A percentile compares a stretch with the other conserved stretches of the same genome.
Conservation (phyloP, 2,329 filamentous ascomycete species). For the Chaetothyriales sp. region DNA sequence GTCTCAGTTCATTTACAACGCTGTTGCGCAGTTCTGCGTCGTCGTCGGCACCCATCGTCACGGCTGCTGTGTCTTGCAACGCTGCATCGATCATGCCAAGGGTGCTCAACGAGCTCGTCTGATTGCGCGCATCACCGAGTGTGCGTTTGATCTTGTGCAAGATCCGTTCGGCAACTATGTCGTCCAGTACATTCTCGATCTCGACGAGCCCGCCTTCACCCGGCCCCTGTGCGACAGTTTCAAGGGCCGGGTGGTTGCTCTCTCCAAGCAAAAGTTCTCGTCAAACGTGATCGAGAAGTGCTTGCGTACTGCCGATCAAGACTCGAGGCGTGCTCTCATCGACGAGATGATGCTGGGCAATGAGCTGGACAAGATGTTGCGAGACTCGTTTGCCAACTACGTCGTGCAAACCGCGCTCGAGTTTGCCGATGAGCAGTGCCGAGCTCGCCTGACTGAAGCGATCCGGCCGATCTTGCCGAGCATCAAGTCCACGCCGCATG, state of each 20-base stretch:
- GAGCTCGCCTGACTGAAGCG: conserved; percentile 62
- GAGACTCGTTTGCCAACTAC: conserved; percentile 92
- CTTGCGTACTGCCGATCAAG: conserved; percentile 64
- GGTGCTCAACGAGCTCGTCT: conserved; percentile 78
- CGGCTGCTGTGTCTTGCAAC: conserved; percentile 93
- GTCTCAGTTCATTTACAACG: conserved; percentile 92
- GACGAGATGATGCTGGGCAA: conserved; percentile 61
- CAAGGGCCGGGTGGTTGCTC: conserved; percentile 52
- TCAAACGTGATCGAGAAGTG: conserved; percentile 98
- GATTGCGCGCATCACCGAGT: conserved; percentile 71
- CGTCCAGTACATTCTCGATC: conserved; percentile 93
- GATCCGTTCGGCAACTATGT: conserved; percentile 99
- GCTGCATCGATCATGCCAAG: conserved; percentile 93
- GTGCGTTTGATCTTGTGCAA: conserved; percentile 80
- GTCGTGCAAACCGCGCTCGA: conserved; percentile 94
- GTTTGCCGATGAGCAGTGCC: conserved; percentile 60
- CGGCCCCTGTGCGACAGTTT: conserved; percentile 78
- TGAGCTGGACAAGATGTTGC: conserved; percentile 77
- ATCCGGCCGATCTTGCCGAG: conserved; percentile 73
- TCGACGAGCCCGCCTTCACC: conserved; percentile 77
- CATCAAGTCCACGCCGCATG: conserved; percentile 85
- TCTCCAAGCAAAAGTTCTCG: conserved; percentile 96
- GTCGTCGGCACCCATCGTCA: conserved; percentile 93
- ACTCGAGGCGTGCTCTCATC: conserved; percentile 67
- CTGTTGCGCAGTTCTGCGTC: conserved; percentile 74